These are phyloP conservation scores for Cryoendolithus antarcticus DNA, from an alignment of 2,329 filamentous ascomycete genomes.

Conservation along the genomic window DNA sequence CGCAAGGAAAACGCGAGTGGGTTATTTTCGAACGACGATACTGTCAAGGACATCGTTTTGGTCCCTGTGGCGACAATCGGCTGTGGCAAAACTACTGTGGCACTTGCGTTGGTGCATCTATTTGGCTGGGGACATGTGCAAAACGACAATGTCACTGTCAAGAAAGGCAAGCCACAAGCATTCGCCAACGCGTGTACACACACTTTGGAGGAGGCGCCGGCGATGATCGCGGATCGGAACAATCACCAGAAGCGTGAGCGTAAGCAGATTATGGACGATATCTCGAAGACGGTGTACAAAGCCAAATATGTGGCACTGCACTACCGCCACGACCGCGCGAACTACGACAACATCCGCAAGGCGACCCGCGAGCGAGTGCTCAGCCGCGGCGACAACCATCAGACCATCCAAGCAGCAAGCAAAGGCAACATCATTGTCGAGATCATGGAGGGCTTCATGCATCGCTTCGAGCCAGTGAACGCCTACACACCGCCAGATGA, in stretches of 20 bases:
- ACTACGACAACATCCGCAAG: slow-evolving; percentile 61
- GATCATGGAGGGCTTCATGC: slow-evolving; percentile 92
- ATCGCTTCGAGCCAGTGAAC: slow-evolving; percentile 70
- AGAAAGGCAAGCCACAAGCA: slow-evolving; percentile 57
- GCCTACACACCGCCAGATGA: slow-evolving; percentile 57
- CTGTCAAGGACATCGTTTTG: slow-evolving; percentile 61
- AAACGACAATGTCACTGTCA: slow-evolving; percentile 86
- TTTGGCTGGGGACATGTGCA: slow-evolving; percentile 91
- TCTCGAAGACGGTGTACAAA: slow-evolving; percentile 47
- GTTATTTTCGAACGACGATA: slow-evolving; percentile 39
- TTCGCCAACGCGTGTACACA: slow-evolving; percentile 63
- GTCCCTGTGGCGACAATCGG: slow-evolving; percentile 87
- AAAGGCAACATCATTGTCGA: slow-evolving; percentile 65
- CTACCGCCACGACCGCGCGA: slow-evolving; percentile 61
- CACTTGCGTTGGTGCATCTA: slow-evolving; percentile 64
- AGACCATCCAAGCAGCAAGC: slow-evolving; percentile 82
- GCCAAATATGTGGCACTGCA: slow-evolving; percentile 74
- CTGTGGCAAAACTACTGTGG: slow-evolving; percentile 92
- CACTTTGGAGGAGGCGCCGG: slow-evolving; percentile 51
- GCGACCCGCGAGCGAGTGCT: slow-evolving; percentile 71
- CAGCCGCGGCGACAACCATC: slow-evolving; percentile 84
- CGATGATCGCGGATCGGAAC: slow-evolving; percentile 84
- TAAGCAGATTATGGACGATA: slow-evolving; percentile 72
- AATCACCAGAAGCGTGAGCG: slow-evolving; percentile 84
- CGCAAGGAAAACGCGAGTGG: slow-evolving; percentile 52